Evolutionary conservation across 768 basidiomycete species (phyloP).

Genomic region (Lentinus tigrinus): DNA sequence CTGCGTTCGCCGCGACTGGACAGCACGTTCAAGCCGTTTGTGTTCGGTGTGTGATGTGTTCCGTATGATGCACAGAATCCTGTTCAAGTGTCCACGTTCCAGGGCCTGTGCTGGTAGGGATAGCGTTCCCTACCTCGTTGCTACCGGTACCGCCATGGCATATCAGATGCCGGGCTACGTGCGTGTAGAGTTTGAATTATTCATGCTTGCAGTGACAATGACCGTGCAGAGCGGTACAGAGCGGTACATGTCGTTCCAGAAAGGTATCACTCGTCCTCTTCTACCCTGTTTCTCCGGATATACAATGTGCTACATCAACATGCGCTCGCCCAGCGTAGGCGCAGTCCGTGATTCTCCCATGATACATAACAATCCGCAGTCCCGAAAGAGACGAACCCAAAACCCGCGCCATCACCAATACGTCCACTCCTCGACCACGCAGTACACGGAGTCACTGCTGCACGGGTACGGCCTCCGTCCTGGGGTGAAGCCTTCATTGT

Average conservation of each 20-base stretch:
- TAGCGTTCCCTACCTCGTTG: no score
- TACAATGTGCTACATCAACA: neutral
- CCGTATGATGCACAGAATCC: neutral
- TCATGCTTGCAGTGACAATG: neutral
- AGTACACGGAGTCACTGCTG: slow-evolving; percentile 58
- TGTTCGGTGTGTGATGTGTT: no score
- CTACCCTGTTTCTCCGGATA: neutral
- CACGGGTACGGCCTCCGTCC: slow-evolving; percentile 51
- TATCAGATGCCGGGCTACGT: no score
- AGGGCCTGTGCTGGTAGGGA: no score
- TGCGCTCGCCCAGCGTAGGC: neutral
- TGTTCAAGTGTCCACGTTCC: no score
- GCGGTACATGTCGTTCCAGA: neutral
- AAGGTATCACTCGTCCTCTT: neutral
- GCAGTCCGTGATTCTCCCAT: neutral
- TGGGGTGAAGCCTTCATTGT: slow-evolving; percentile 21
- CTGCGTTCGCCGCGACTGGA: no score
- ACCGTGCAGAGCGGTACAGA: neutral
- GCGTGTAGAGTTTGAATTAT: neutral
- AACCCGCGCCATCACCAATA: slow-evolving; percentile 34
- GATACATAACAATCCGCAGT: neutral
- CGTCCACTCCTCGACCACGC: slow-evolving; percentile 70
- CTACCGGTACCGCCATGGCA: no score
- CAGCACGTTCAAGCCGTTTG: no score
- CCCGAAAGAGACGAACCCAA: neutral